Evolutionary conservation across 2,329 filamentous ascomycete genomes (phyloP).

Genomic region (Alternaria sp.): DNA sequence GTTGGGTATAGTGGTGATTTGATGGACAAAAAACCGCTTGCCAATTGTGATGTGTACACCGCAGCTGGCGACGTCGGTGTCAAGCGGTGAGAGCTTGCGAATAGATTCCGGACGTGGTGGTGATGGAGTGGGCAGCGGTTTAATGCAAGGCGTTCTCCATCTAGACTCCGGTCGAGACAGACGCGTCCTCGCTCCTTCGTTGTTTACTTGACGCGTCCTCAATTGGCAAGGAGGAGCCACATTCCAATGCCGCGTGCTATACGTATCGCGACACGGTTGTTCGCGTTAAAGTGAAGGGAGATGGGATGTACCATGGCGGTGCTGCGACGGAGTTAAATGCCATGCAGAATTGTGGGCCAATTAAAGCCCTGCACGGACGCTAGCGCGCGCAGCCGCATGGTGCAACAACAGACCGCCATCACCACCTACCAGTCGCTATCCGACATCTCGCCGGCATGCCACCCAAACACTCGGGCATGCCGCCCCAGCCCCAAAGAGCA

Average conservation of each 20-base stretch:
- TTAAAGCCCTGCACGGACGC: background rate
- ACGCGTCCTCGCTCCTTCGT: background rate
- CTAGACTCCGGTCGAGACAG: background rate
- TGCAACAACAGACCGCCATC: background rate
- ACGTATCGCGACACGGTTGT: background rate
- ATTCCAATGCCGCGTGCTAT: background rate
- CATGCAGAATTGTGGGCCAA: background rate
- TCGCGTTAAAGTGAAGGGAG: background rate
- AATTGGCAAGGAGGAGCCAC: background rate
- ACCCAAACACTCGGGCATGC: background rate
- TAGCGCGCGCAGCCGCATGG: slow-evolving; percentile 1
- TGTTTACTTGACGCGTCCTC: background rate
- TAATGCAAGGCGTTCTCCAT: background rate
- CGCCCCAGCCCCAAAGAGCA: background rate
- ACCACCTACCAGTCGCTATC: background rate
- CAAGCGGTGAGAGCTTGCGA: background rate
- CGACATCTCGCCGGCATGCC: background rate
- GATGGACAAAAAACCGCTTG: background rate
- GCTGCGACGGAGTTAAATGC: background rate
- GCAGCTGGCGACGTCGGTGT: background rate
- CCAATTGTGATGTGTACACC: background rate
- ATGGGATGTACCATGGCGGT: background rate
- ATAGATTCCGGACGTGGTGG: background rate
- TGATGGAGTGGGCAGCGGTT: background rate
- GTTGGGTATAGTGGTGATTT: background rate